Evolutionary conservation across 2,329 filamentous ascomycete genomes (phyloP), one percentile per base, ranked within the genome.

Genomic region (Exophiala viscosa): DNA sequence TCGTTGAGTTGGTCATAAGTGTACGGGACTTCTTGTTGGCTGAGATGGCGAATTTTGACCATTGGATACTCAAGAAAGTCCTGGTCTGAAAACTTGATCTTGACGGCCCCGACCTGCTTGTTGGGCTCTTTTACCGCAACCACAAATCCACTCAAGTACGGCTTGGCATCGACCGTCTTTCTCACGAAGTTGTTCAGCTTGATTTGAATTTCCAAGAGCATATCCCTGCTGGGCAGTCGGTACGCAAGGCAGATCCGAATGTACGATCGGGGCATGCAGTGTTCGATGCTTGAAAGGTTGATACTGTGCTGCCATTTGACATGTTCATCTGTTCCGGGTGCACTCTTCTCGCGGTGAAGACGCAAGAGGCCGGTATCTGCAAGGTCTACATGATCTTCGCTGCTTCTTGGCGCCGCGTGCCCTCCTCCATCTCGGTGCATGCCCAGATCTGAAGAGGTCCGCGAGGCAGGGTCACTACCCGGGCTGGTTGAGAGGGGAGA

Each of bases 211-310:
- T 18, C 32, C 3, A 50, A 32, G 32, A 57, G 43, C 31, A 51
- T 39, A 4, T 42, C 32, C 14, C 54, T 18, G 23, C 48, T 42
- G 13, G 54, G 47, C 10, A 63, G 13, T 17, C 54, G 51, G 42
- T 60, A 63, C 17, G 58, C 55, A 9, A 62, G 49, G 45, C 61
- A 63, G 31, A 63, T 57, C 14, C 61, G 56, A 35, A 62, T 63
- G 44, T 63, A 63, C 28, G 59, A 54, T 33, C 61, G 52, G 39
- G 61, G 61, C 61, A 63, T 63, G 39, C 60, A 60, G 18, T 61
- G 60, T 39, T 63, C 61, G 28, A 63, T 58, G 42, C 55, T 58
- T 15, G 61, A 63, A 14, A 63, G 42, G 8, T 55, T 50, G 31
- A 62, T 58, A 28, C 52, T 48, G 41, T 62, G 60, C 10, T 57